Evolutionary conservation across 805 yeast genomes (phyloP).

Genomic region (Ascoidea asiatica): DNA sequence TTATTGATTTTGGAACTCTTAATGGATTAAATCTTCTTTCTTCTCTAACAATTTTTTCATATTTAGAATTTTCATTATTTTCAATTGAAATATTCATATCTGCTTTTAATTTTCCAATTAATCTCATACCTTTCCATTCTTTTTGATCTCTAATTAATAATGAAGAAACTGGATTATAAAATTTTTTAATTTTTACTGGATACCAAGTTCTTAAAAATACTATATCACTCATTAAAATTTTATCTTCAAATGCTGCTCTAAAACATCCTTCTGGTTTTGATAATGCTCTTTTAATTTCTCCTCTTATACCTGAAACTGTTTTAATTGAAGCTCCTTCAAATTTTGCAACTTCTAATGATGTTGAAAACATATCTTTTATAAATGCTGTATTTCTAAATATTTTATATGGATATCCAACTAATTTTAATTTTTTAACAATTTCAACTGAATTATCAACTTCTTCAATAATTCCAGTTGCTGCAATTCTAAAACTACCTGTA

Average conservation of each 20-base stretch:
- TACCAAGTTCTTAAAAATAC: conserved; percentile 92
- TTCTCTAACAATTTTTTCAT: conserved; percentile 64
- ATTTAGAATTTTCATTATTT: conserved; percentile 31
- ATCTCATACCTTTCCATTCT: conserved; percentile 93
- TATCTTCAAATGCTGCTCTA: conserved; percentile 96
- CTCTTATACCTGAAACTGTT: conserved; percentile 94
- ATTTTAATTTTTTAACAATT: conserved; percentile 88
- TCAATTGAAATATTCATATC: conserved; percentile 57
- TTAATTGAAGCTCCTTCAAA: conserved; percentile 96
- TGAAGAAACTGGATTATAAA: conserved; percentile 94
- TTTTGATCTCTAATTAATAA: conserved; percentile 60
- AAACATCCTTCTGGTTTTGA: conserved; percentile 90
- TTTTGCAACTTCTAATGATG: conserved; percentile 88
- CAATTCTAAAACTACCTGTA: conserved; percentile 82
- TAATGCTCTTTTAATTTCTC: conserved; percentile 91
- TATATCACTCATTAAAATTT: conserved; percentile 80
- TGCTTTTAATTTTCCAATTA: conserved; percentile 89
- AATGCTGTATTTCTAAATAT: conserved; percentile 94
- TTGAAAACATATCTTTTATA: conserved; percentile 89
- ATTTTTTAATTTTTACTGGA: conserved; percentile 80
- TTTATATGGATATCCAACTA: conserved; percentile 91
- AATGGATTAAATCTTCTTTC: conserved; percentile 81
- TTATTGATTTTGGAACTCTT: conserved; percentile 71
- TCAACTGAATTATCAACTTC: conserved; percentile 82
- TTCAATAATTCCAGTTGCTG: conserved; percentile 94